Base-by-base conservation (phyloP, 805 yeast genomes). In the Candida boidinii region DNA sequence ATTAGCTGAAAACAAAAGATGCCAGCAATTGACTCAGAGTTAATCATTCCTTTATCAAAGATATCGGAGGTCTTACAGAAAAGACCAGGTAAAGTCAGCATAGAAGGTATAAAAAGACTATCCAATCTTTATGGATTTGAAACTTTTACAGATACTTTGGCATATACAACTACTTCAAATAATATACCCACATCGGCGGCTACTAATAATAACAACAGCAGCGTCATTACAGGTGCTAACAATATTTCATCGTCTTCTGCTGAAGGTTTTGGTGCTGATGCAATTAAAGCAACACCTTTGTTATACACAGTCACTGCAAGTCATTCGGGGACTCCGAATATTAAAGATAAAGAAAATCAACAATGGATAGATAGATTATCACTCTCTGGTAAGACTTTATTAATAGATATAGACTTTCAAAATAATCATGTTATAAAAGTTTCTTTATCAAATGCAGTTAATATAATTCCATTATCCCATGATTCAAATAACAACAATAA, bases 181-280 rank as follows among this genome's bases (percentile, higher is more conserved):
- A n/a, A n/a, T n/a, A n/a, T n/a, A n/a, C n/a, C n/a, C n/a, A n/a
- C n/a, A n/a, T n/a, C n/a, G n/a, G n/a, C n/a, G n/a, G n/a, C n/a
- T n/a, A n/a, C n/a, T n/a, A n/a, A n/a, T n/a, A n/a, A n/a, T 3
- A 67, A 62, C 38, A 62, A 49, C 24, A 63, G 53, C 29, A 61
- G 53, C 13, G 46, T 46, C 2, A 63, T n/a, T n/a, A n/a, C n/a
- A n/a, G n/a, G n/a, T n/a, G n/a, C n/a, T n/a, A n/a, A n/a, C n/a
- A n/a, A n/a, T n/a, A n/a, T 66, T 7, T 41, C 28, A 23, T 28
- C 42, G 7, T 39, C 34, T 23, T 25, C 34, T 18, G 23, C 38
- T 2, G 17, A 31, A 7, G 45, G 36, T 13, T 39, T 46, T 22
- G 38, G 41, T 24, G 38, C 44, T 6, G 41, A 43, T 1, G 41